Evolutionary conservation across 441 rosid genomes (phyloP).

Genomic region (Corymbia calophylla): DNA sequence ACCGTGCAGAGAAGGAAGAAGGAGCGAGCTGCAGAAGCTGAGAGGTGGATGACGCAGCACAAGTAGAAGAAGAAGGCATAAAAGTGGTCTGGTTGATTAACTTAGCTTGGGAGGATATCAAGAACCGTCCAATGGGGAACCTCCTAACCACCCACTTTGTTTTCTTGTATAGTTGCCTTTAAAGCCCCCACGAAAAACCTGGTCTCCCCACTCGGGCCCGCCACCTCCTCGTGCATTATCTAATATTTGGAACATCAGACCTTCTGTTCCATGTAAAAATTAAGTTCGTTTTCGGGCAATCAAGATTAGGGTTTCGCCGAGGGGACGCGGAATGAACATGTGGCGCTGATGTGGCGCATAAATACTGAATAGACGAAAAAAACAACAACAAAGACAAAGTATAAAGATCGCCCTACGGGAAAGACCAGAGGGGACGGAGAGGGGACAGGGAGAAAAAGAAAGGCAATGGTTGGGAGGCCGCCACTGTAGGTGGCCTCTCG

Average conservation of each 20-base stretch:
- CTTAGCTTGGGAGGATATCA: background rate
- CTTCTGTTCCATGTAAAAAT: background rate
- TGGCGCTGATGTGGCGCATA: background rate
- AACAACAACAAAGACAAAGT: background rate
- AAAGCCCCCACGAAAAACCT: background rate
- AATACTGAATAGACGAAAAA: background rate
- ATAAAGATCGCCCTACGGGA: background rate
- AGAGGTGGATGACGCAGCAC: background rate
- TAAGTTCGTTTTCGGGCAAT: background rate
- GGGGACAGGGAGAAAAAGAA: background rate
- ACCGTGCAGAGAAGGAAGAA: background rate
- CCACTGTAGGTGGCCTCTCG: background rate
- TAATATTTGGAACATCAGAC: background rate
- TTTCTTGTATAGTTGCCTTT: background rate
- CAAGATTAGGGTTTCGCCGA: background rate
- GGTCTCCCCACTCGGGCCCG: background rate
- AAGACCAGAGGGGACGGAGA: background rate
- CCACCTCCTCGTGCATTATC: background rate
- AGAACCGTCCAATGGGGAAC: background rate
- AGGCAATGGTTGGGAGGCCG: background rate
- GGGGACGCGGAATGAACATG: background rate
- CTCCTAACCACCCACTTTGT: background rate
- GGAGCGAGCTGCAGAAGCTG: background rate
- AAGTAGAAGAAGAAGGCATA: background rate
- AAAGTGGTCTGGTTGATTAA: background rate